Evolutionary conservation across 2,329 filamentous ascomycete genomes (phyloP), one percentile per base, ranked within the genome.

Genomic region (Xylariaceae sp.): DNA sequence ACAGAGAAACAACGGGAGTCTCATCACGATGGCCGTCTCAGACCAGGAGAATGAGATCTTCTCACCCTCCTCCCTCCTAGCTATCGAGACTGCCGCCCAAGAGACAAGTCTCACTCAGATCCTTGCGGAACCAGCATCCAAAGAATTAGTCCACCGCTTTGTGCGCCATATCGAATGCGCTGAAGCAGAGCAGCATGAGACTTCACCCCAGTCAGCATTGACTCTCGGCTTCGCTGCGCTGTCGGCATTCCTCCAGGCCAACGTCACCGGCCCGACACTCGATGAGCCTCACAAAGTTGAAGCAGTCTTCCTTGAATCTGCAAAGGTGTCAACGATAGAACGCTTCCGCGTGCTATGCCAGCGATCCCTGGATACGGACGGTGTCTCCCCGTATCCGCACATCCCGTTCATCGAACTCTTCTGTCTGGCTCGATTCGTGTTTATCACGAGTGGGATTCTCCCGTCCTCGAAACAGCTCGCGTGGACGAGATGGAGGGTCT

Each of bases 351-450:
- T 55, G 2, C 49, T 66, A n/a, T 85, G 92, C 55, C 77, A 96
- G n/a, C 75, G 76, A 2, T 83, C 83, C 13, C 79, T 97, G 7
- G 84, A 87, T 23, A 80, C 91, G 0, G 94, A 99, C 72, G 94
- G 94, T 9, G 88, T 95, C 51, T 88, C 89, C 0, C 88, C 89
- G 0, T 99, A 97, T 74, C 84, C 87, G 52, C 81, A 96, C 59
- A 92, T 92, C 17, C 91, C 92, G 0, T 83, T 89, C 64, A 80
- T 96, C 11, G 91, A 97, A 71, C 80, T 97, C 0, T 89, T 97
- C 63, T 87, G 86, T 64, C 77, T 97, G 5, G 90, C 92, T 2
- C 74, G 77, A 30, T 77, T 77, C 63, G 72, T 83, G 34, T 76
- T 85, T 57, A 72, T 73, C 77, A 69, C 76, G 75, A 11, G 66